Percentiles rank a stretch among this genome's conserved stretches.
Conservation (phyloP, 2,329 filamentous ascomycete species). For the Pseudocercospora cruenta region DNA sequence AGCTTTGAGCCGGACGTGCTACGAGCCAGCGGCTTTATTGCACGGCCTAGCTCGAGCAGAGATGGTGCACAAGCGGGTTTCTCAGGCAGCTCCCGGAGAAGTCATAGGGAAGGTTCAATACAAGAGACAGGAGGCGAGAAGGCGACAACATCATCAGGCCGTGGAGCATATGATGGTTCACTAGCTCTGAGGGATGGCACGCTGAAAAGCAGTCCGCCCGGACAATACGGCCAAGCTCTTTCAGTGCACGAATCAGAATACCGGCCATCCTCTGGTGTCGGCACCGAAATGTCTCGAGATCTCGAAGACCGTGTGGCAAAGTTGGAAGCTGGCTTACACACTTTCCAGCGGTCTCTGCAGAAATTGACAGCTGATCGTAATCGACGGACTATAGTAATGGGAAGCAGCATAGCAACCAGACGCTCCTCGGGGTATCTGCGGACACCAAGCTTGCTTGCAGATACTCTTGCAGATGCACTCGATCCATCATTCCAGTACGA, state of each 20-base stretch:
- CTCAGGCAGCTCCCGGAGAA: background rate
- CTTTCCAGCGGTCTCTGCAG: constrained; percentile 39
- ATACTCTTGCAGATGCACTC: constrained; percentile 32
- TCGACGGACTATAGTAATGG: constrained; percentile 37
- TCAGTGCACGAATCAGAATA: constrained; percentile 18
- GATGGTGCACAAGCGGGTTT: constrained; percentile 12
- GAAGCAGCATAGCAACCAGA: constrained; percentile 23
- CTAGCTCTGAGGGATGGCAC: constrained; percentile 14
- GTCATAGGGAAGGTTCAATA: background rate
- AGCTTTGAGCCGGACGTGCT: constrained; percentile 36
- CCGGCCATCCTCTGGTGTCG: constrained; percentile 20
- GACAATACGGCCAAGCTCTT: constrained; percentile 10
- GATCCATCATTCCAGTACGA: constrained; percentile 29
- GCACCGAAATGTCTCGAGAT: constrained; percentile 32
- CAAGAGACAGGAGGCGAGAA: constrained; percentile 3
- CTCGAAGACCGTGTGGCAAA: constrained; percentile 41
- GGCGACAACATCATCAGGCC: constrained; percentile 3
- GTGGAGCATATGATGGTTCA: background rate
- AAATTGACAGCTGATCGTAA: constrained; percentile 38
- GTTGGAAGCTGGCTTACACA: constrained; percentile 39
- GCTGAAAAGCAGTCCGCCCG: constrained; percentile 25
- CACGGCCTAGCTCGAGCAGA: constrained; percentile 7
- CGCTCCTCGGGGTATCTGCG: constrained; percentile 28
- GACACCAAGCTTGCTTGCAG: constrained; percentile 41
- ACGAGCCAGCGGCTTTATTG: constrained; percentile 35